Conservation (phyloP, 805 yeast genomes). For the Ogataea methylovora region DNA sequence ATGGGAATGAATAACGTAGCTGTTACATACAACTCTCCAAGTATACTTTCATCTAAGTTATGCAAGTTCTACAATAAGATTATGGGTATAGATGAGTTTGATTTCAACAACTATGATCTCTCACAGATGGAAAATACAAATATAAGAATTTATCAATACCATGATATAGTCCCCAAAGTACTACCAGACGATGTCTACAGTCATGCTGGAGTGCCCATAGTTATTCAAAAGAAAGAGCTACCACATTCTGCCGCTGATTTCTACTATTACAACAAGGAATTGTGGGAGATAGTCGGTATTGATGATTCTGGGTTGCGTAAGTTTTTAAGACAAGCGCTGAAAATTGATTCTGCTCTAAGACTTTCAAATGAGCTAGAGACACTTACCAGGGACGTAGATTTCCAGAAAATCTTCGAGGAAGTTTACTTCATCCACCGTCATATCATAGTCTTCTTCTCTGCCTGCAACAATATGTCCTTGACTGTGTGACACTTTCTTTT, state of each 20-base stretch:
- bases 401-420: neutral
- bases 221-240: constrained; percentile 7
- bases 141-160: constrained; percentile 8
- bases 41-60: constrained; percentile 11
- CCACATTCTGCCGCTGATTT: constrained; percentile 7
- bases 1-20: constrained; percentile 29
- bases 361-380: no score
- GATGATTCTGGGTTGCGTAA: no score
- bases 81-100: neutral
- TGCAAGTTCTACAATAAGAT: constrained; percentile 5
- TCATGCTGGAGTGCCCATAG: constrained; percentile 10
- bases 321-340: no score
- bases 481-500: no score
- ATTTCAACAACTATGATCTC: neutral
- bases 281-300: constrained; percentile 6
- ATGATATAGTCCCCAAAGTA: constrained; percentile 12
- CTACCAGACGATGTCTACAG: constrained; percentile 9
- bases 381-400: no score
- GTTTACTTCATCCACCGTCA: constrained; percentile 6
- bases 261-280: neutral
- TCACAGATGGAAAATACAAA: neutral
- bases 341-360: no score
- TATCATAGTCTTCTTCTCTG: constrained; percentile 8
- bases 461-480: constrained; percentile 5
- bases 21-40: constrained; percentile 12